A percentile compares a stretch with the other conserved stretches of the same genome.
Conservation (phyloP, 1,139 yeast genomes). For the Yamadazyma triangularis region DNA sequence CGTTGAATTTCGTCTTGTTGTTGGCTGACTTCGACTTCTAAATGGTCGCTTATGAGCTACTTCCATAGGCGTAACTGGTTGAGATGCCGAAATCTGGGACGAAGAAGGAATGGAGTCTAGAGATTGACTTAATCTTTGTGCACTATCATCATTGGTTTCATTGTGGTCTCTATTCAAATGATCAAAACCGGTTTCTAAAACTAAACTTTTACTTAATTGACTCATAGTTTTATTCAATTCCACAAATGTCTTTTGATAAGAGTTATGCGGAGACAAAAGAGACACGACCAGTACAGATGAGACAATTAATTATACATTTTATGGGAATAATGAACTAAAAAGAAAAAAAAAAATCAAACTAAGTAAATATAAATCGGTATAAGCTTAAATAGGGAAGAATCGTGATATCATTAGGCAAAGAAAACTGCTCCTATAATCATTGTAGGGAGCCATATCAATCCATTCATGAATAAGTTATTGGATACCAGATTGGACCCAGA, state of each 20-base stretch:
- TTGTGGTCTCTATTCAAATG: not conserved
- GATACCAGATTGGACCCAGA: conserved; percentile 2
- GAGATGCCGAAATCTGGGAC: not conserved
- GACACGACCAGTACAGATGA: not conserved
- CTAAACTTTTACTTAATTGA: not conserved
- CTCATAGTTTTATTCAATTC: not conserved
- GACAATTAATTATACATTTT: too few relatives aligned
- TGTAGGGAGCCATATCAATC: conserved; percentile 10
- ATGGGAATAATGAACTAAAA: conserved; percentile 1
- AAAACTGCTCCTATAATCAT: conserved; percentile 7
- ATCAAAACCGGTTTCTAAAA: conserved; percentile 1
- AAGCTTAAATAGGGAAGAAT: not conserved
- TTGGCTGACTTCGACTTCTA: conserved; percentile 1
- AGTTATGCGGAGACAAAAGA: too few relatives aligned
- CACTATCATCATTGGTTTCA: not conserved
- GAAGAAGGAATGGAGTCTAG: not conserved
- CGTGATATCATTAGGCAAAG: conserved; percentile 6
- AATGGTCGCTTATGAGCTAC: not conserved
- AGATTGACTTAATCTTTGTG: not conserved
- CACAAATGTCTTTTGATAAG: not conserved
- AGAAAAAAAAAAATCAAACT: not conserved
- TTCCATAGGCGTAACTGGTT: not conserved
- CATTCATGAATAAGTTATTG: conserved; percentile 3
- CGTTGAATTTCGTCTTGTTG: conserved; percentile 2
- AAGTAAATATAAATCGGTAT: not conserved